Conservation (phyloP, 164 flowering plant species). For the Annona squamosa region DNA sequence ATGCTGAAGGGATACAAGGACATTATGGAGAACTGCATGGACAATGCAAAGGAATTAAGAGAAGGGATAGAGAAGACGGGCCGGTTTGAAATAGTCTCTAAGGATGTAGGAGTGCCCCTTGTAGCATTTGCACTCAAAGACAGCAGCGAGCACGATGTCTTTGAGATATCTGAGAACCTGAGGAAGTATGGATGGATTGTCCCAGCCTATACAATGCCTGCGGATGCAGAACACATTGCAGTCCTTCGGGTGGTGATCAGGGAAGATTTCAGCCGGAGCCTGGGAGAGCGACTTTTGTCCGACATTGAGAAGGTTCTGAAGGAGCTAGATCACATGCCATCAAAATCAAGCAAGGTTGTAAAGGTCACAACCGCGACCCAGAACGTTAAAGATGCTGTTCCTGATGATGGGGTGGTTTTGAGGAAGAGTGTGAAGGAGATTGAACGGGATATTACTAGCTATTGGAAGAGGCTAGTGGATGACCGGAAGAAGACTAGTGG, state of each 20-base stretch:
- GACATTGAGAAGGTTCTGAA: constrained; percentile 39
- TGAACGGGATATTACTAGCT: constrained; percentile 20
- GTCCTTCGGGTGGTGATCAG: constrained; percentile 43
- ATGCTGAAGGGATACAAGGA: constrained; percentile 43
- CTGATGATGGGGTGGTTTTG: background rate
- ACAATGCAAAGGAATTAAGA: constrained; percentile 33
- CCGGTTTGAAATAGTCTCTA: constrained; percentile 47
- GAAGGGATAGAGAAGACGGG: constrained; percentile 46
- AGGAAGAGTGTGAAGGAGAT: constrained; percentile 22
- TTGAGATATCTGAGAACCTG: constrained; percentile 41
- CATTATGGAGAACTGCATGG: constrained; percentile 54
- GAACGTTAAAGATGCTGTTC: constrained; percentile 4
- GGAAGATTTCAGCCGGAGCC: constrained; percentile 59
- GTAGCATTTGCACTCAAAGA: constrained; percentile 59
- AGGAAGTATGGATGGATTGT: constrained; percentile 61
- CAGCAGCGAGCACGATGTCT: constrained; percentile 37
- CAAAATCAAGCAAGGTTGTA: constrained; percentile 11
- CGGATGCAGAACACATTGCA: constrained; percentile 26
- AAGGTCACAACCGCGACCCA: constrained; percentile 16
- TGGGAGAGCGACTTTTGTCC: constrained; percentile 41
- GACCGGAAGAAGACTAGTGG: constrained; percentile 24
- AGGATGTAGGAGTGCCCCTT: constrained; percentile 56
- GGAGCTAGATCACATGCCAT: constrained; percentile 32
- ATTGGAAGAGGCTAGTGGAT: constrained; percentile 35
- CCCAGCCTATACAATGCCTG: constrained; percentile 46